Evolutionary conservation across 257 asterid genomes (phyloP), one percentile per base, ranked within the genome.

Genomic region (Solanum sejunctum): DNA sequence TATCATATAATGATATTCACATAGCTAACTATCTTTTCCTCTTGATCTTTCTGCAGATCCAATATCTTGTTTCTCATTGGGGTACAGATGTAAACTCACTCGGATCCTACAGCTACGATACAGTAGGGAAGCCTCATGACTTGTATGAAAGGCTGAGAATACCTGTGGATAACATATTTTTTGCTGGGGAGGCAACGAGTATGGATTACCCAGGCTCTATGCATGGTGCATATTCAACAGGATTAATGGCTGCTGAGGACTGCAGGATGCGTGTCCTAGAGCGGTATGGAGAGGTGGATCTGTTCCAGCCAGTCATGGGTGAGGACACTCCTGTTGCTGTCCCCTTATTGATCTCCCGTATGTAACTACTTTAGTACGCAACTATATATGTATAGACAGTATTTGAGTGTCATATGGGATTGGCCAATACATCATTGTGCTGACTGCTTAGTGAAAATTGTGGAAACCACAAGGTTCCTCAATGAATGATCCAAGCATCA

Each of bases 161-260:
- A 83, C 98, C 98, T 0, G 97, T 95, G 12, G 99, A 95, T 80
- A 95, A 94, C 90, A 87, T 95, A 21, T 95, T 95, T 86, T 95
- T 95, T 86, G 98, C 99, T 1, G 98, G 99, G 57, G 99, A 95
- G 78, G 99, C 99, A 10, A 94, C 98, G 3, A 94, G 99, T 83
- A 61, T 82, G 1, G 94, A 92, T 49, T 93, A 91, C 86, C 95
- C 97, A n/a, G 99, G 99, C 52, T 94, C 98, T 0, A 97, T 95
- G 43, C 99, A 93, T 39, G 98, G 99, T 13, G 99, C 99, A 8
- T 95, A 92, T 86, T 91, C 97, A 26, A 93, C 99, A 1, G 98
- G 98, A 18, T 72, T 92, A 83, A 90, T 92, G 97, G 97, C 99
- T 36, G 98, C 98, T 17, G 97, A 95, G 88, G 97, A 90, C 85